A percentile compares a stretch with the other conserved stretches of the same genome.
phyloP scores from a whole-genome alignment of 495 filamentous ascomycete genomes.

The Penicillium robsamsonii region DNA sequence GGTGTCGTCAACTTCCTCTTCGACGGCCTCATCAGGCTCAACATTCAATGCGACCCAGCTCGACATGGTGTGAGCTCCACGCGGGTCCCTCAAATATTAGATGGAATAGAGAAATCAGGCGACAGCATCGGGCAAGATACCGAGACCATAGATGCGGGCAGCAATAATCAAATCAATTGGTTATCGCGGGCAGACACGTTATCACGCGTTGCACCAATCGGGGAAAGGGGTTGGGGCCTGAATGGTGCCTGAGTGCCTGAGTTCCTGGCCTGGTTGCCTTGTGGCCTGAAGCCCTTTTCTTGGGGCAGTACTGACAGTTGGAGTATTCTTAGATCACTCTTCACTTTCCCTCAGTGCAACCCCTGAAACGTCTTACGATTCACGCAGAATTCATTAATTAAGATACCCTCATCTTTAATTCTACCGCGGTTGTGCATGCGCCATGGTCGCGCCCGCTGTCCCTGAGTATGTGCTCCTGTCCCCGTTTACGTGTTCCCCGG shows the following conservation, averaged over 20 bases:
- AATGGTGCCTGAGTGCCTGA: slow-evolving; percentile 21
- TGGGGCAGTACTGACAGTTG: slow-evolving; percentile 11
- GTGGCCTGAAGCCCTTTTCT: slow-evolving; percentile 25
- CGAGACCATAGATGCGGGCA: slow-evolving; percentile 4
- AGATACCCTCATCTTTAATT: slow-evolving; percentile 3
- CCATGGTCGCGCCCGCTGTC: slow-evolving; percentile 85
- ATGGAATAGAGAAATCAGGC: slow-evolving; percentile 1
- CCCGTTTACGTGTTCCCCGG: slow-evolving; percentile 37
- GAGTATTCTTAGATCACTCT: slow-evolving; percentile 15
- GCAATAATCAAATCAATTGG: slow-evolving; percentile 2
- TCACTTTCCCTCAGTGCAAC: slow-evolving; percentile 14
- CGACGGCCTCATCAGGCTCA: slow-evolving; percentile 83
- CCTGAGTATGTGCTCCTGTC: slow-evolving; percentile 67
- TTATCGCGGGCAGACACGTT: slow-evolving; percentile 19
- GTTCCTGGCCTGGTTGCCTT: slow-evolving; percentile 31
- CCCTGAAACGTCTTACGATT: slow-evolving; percentile 9
- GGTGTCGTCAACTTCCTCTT: slow-evolving; percentile 91
- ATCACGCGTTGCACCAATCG: slow-evolving; percentile 38
- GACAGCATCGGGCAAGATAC: slow-evolving; percentile 4
- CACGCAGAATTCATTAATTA: background rate
- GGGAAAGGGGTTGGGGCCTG: slow-evolving; percentile 28
- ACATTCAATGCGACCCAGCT: slow-evolving; percentile 84
- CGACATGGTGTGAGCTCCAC: slow-evolving; percentile 37
- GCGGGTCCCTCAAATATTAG: background rate
- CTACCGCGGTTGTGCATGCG: slow-evolving; percentile 35